Percentiles rank a stretch among this genome's conserved stretches.
Evolutionary conservation across 306 rosid species (phyloP).

Genomic region (Vigna unguiculata): DNA sequence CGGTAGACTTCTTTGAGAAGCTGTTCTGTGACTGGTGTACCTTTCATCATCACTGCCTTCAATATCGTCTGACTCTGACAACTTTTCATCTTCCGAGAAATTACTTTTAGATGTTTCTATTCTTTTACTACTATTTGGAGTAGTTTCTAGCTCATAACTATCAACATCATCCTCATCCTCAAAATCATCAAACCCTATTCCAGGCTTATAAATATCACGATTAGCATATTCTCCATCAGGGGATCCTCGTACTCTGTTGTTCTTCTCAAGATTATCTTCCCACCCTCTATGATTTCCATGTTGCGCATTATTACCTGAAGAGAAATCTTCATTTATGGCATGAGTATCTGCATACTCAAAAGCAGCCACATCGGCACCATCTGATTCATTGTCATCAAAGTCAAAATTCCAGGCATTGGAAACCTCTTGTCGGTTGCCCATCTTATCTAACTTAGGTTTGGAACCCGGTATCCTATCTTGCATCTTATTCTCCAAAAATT

Average conservation of each 20-base stretch:
- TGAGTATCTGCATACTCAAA: constrained; percentile 92
- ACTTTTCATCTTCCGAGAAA: constrained; percentile 66
- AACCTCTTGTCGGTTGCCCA: constrained; percentile 61
- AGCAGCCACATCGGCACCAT: constrained; percentile 97
- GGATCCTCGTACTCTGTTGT: constrained; percentile 53
- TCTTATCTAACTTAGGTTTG: constrained; percentile 61
- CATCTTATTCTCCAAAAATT: constrained; percentile 66
- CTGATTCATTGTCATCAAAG: constrained; percentile 96
- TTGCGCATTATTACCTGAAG: constrained; percentile 52
- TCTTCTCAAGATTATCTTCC: constrained; percentile 57
- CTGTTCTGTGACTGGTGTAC: constrained; percentile 37
- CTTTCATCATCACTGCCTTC: constrained; percentile 45
- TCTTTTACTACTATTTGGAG: constrained; percentile 52
- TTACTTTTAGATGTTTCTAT: constrained; percentile 53
- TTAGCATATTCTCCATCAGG: constrained; percentile 59
- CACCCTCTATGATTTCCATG: constrained; percentile 55
- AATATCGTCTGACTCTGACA: constrained; percentile 58
- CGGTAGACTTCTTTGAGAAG: constrained; percentile 49
- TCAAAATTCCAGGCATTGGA: constrained; percentile 97
- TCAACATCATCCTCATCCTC: constrained; percentile 92
- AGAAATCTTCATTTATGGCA: constrained; percentile 55
- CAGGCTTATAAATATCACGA: constrained; percentile 55
- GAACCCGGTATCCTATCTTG: constrained; percentile 63
- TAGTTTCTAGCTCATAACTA: constrained; percentile 78
- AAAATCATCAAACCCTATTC: constrained; percentile 92